Evolutionary conservation across 441 rosid species (phyloP).

Genomic region (Pelargonium fulgidum): DNA sequence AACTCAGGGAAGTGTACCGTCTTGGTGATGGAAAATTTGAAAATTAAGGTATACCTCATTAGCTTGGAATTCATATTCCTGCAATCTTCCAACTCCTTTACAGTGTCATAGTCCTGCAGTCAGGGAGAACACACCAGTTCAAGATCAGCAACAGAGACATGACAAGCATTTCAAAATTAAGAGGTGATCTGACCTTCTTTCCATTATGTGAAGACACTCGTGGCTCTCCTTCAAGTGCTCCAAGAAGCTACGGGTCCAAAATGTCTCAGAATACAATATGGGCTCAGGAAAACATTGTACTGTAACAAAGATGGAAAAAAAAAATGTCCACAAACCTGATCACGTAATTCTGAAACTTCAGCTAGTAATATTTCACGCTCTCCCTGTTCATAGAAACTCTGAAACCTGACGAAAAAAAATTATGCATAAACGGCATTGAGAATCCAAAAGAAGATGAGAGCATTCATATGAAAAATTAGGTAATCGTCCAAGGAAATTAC

Average conservation of each 20-base stretch:
- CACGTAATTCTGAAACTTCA: conserved; percentile 63
- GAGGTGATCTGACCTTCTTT: conserved; percentile 39
- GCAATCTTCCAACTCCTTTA: conserved; percentile 64
- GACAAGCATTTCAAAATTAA: conserved; percentile 20
- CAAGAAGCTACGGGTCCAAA: conserved; percentile 45
- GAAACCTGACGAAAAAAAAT: conserved; percentile 51
- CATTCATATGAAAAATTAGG: conserved; percentile 4
- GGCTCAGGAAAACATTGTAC: conserved; percentile 11
- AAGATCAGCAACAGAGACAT: conserved; percentile 17
- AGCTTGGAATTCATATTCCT: conserved; percentile 57
- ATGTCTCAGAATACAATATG: conserved; percentile 19
- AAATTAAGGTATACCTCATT: conserved; percentile 44
- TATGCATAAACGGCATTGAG: conserved; percentile 14
- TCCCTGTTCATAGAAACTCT: conserved; percentile 95
- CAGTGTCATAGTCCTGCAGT: conserved; percentile 44
- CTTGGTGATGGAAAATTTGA: conserved; percentile 10
- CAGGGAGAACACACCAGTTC: conserved; percentile 19
- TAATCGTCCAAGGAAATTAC: conserved; percentile 16
- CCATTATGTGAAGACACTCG: conserved; percentile 24
- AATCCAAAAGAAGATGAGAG: conserved; percentile 21
- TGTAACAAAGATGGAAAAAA: conserved; percentile 7
- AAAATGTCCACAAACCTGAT: conserved; percentile 44
- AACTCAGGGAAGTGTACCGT: conserved; percentile 6
- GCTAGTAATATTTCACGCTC: conserved; percentile 76
- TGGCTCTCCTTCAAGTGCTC: conserved; percentile 41